Conservation (phyloP, 164 flowering plant genomes). For the Tinospora cordifolia region DNA sequence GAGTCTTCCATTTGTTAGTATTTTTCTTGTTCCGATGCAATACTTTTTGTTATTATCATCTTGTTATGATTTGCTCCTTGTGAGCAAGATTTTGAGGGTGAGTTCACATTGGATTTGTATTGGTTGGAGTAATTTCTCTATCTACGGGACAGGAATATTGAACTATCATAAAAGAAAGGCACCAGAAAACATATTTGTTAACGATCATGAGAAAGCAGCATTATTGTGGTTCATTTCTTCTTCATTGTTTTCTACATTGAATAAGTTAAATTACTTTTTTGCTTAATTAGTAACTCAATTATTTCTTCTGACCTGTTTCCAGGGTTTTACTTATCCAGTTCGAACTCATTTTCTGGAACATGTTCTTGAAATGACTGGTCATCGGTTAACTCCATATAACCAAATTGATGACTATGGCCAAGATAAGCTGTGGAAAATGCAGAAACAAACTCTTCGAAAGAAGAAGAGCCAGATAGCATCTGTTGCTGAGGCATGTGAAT, state of each 20-base stretch:
- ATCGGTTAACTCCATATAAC: conserved; percentile 54
- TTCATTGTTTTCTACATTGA: background rate
- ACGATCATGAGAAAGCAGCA: background rate
- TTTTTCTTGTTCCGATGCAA: no score
- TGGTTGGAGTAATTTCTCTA: no score
- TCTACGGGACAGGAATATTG: no score
- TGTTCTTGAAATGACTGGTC: conserved; percentile 68
- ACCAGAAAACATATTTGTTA: no score
- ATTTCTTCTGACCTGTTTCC: conserved; percentile 10
- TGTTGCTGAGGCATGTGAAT: conserved; percentile 52
- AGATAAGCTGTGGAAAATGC: conserved; percentile 68
- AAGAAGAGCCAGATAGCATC: conserved; percentile 78
- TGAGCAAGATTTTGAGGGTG: no score
- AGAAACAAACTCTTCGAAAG: conserved; percentile 59
- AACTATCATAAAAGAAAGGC: no score
- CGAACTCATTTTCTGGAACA: conserved; percentile 64
- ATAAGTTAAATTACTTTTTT: background rate
- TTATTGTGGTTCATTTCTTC: background rate
- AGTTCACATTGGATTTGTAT: no score
- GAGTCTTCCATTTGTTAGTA: background rate
- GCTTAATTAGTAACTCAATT: background rate
- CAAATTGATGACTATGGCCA: conserved; percentile 87
- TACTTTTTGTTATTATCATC: no score
- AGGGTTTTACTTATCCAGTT: conserved; percentile 88
- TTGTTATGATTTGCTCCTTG: no score